These are phyloP conservation scores for Athelia psychrophila DNA, from an alignment of 1,284 basidiomycete genomes.

Conservation along the genomic window DNA sequence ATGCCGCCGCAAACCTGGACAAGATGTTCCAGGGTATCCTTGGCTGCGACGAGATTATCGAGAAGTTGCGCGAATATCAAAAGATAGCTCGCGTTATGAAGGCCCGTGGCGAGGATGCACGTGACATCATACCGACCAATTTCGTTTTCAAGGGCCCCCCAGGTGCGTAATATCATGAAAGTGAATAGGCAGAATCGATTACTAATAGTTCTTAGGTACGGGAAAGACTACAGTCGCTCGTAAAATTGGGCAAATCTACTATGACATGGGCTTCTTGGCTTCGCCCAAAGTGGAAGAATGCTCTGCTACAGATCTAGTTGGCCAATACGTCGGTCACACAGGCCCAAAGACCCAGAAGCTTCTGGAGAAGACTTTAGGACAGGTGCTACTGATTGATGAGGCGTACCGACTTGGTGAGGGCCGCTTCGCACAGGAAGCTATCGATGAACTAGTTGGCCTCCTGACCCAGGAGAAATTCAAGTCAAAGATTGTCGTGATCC, in stretches of 20 bases:
- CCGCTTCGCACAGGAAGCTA: constrained; percentile 18
- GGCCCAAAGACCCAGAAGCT: constrained; percentile 29
- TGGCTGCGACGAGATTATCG: constrained; percentile 52
- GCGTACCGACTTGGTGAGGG: constrained; percentile 26
- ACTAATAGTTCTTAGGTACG: constrained; percentile 7
- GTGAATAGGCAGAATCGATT: constrained; percentile 1
- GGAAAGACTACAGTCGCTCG: constrained; percentile 17
- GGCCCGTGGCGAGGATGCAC: constrained; percentile 36
- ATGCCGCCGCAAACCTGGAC: constrained; percentile 47
- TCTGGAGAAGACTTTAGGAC: constrained; percentile 29
- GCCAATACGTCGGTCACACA: constrained; percentile 27
- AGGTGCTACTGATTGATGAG: constrained; percentile 33
- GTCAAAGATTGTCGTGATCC: constrained; percentile 17
- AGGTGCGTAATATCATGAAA: constrained; percentile 27
- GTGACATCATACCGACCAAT: constrained; percentile 55
- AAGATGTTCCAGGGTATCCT: constrained; percentile 61
- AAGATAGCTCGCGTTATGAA: constrained; percentile 44
- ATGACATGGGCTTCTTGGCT: constrained; percentile 18
- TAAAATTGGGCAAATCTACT: constrained; percentile 14
- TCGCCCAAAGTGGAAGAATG: constrained; percentile 17
- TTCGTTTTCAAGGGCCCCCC: constrained; percentile 74
- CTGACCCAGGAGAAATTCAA: constrained; percentile 14
- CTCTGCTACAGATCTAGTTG: constrained; percentile 18
- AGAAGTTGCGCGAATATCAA: constrained; percentile 49
- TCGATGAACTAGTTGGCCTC: constrained; percentile 19